These are phyloP conservation scores for Citrus mangshanensis DNA, from an alignment of 345 rosid genomes.

Conservation along the genomic window DNA sequence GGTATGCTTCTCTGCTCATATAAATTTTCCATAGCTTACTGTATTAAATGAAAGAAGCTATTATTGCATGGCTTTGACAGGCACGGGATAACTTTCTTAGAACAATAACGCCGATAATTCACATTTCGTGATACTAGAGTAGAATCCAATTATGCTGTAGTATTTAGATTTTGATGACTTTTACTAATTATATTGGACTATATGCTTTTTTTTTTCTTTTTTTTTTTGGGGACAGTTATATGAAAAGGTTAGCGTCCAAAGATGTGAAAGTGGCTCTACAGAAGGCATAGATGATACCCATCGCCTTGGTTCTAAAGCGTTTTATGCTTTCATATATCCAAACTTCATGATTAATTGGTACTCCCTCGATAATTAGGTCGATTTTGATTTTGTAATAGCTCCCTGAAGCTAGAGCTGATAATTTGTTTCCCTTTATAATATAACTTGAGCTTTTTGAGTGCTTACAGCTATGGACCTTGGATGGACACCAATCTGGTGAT, in stretches of 20 bases:
- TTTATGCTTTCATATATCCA: constrained; percentile 85
- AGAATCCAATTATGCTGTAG: neutral
- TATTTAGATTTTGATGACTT: neutral
- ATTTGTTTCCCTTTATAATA: neutral
- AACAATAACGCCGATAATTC: neutral
- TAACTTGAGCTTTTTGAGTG: neutral
- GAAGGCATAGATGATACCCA: constrained; percentile 34
- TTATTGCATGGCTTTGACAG: neutral
- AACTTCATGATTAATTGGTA: constrained; percentile 96
- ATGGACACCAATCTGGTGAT: constrained; percentile 90
- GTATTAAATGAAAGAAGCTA: neutral
- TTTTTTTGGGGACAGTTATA: constrained; percentile 32
- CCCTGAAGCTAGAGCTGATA: neutral
- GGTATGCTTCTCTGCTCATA: constrained; percentile 36
- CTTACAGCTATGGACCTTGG: constrained; percentile 87
- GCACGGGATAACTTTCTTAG: neutral
- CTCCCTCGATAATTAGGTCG: neutral
- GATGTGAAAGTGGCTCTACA: constrained; percentile 55
- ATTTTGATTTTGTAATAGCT: neutral
- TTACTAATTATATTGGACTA: neutral
- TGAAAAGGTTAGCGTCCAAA: constrained; percentile 83
- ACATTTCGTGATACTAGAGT: neutral
- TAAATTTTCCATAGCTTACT: neutral
- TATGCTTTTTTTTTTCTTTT: neutral
- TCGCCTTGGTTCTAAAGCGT: constrained; percentile 76